Percentiles rank a stretch among this genome's conserved stretches.
Evolutionary conservation across 2,329 filamentous ascomycete species (phyloP).

Genomic region (Thyridium curvatum): DNA sequence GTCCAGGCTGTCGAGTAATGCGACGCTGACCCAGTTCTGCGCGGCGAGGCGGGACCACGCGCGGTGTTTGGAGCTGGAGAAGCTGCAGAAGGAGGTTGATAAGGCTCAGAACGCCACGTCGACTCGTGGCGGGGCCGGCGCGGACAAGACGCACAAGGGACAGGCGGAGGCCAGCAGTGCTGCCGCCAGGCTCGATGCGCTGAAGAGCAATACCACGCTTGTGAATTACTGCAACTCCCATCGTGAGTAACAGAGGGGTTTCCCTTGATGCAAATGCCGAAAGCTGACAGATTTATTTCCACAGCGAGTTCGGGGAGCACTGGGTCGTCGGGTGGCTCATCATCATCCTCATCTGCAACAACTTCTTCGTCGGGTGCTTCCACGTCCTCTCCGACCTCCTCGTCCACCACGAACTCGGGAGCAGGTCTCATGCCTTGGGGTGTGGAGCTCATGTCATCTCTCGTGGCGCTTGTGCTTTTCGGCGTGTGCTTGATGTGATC

Average conservation of each 20-base stretch:
- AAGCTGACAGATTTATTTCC: too few species aligned
- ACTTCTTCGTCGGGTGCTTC: too few species aligned
- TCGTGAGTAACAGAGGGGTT: slow-evolving; percentile 5
- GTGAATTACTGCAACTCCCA: slow-evolving; percentile 10
- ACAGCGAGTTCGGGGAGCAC: too few species aligned
- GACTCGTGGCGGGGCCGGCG: slow-evolving; percentile 25
- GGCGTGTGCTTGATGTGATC: too few species aligned
- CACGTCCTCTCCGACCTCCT: too few species aligned
- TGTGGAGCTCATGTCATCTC: too few species aligned
- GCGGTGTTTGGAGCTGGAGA: slow-evolving; percentile 10
- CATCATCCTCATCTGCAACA: too few species aligned
- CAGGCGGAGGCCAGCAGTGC: slow-evolving; percentile 20
- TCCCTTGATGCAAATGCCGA: too few species aligned
- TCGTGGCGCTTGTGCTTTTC: too few species aligned
- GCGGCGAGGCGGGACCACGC: slow-evolving; percentile 8
- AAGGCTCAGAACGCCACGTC: slow-evolving; percentile 21
- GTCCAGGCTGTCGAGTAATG: slow-evolving; percentile 14
- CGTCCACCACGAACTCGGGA: too few species aligned
- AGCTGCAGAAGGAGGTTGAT: slow-evolving; percentile 12
- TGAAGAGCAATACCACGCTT: slow-evolving; percentile 28
- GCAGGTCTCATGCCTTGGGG: too few species aligned
- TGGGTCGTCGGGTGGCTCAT: too few species aligned
- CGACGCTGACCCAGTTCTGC: slow-evolving; percentile 16
- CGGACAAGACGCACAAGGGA: slow-evolving; percentile 23
- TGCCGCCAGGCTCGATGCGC: slow-evolving; percentile 17